Conservation (phyloP, 768 basidiomycete genomes). For the Termitomyces sp. region DNA sequence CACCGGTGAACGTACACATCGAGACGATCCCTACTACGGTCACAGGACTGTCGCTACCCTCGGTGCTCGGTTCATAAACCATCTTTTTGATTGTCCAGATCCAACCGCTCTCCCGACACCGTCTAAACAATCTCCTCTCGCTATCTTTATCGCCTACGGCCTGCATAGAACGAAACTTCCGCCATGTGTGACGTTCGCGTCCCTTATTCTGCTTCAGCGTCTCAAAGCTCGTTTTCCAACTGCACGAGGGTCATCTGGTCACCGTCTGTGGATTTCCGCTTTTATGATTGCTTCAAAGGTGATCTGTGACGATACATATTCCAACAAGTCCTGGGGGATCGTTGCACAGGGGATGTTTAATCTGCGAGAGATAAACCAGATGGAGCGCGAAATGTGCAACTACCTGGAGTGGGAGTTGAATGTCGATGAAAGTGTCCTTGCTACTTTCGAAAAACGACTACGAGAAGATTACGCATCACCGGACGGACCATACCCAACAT, state of each 20-base stretch:
- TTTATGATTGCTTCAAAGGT: conserved; percentile 92
- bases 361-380: conserved; percentile 90
- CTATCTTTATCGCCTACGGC: conserved; percentile 83
- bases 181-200: conserved; percentile 63
- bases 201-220: conserved; percentile 65
- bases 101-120: conserved; percentile 52
- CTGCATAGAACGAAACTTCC: conserved; percentile 80
- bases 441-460: conserved; percentile 57
- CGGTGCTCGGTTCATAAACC: conserved; percentile 75
- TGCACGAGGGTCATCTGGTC: conserved; percentile 85
- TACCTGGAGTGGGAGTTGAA: conserved; percentile 93
- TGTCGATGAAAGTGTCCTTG: conserved; percentile 58
- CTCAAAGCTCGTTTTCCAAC: conserved; percentile 91
- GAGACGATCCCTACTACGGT: conserved; percentile 60
- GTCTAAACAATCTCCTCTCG: conserved; percentile 51
- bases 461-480: conserved; percentile 50
- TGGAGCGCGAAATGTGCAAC: conserved; percentile 90
- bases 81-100: conserved; percentile 84
- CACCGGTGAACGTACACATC: conserved; percentile 17
- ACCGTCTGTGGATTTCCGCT: conserved; percentile 85
- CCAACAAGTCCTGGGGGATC: conserved; percentile 89
- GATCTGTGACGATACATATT: conserved; percentile 93
- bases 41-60: conserved; percentile 69
- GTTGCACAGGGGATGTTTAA: conserved; percentile 87
- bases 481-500: conserved; percentile 55